Conservation (phyloP, 2,329 filamentous ascomycete genomes). For the Fusarium continuum region DNA sequence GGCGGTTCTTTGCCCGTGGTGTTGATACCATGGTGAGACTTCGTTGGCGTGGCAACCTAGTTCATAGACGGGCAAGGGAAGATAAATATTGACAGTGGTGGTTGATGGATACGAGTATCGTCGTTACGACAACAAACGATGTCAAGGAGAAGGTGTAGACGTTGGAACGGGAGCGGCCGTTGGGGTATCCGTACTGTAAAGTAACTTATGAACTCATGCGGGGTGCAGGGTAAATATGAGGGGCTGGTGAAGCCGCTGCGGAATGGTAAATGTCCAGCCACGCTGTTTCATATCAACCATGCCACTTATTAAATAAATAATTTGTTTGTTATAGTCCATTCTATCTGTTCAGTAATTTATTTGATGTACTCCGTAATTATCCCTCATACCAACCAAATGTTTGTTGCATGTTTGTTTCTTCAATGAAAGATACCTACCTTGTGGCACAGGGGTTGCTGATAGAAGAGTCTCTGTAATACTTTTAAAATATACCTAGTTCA, state of each 20-base stretch:
- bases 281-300: background rate
- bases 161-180: conserved; percentile 22
- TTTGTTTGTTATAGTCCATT: no score
- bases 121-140: background rate
- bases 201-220: conserved; percentile 17
- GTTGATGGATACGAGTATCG: background rate
- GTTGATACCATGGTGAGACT: conserved; percentile 24
- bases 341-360: no score
- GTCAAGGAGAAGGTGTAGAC: background rate
- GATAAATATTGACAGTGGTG: background rate
- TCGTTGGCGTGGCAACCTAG: conserved; percentile 1
- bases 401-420: background rate
- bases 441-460: no score
- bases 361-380: no score
- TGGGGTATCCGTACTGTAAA: background rate
- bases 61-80: background rate
- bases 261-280: background rate
- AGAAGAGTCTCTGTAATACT: no score
- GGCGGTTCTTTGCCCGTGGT: conserved; percentile 16
- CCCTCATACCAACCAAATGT: no score
- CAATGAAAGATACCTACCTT: background rate
- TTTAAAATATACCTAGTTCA: no score
- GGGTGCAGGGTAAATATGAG: conserved; percentile 15
- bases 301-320: background rate
- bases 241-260: conserved; percentile 7